phyloP scores from a whole-genome alignment of 2,329 filamentous ascomycete species.

The Aureobasidium melanogenum region DNA sequence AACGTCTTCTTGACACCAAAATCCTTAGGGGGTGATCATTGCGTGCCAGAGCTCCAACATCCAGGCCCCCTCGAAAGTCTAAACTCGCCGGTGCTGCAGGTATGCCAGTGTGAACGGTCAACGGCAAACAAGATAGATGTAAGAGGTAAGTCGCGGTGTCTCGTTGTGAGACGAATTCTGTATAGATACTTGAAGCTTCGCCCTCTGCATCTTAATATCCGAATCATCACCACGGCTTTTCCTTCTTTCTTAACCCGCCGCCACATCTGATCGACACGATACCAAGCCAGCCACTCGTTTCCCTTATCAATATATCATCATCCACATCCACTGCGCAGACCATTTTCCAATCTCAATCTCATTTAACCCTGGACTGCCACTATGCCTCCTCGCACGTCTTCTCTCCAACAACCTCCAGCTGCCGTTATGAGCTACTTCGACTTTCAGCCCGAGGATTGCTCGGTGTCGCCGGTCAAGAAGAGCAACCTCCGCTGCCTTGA shows the following conservation, averaged over 20 bases:
- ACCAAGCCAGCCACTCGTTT: constrained; percentile 9
- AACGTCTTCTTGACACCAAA: constrained; percentile 8
- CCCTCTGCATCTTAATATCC: constrained; percentile 4
- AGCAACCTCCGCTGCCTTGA: constrained; percentile 14
- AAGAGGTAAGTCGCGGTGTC: constrained; percentile 3
- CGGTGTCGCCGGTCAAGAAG: constrained; percentile 12
- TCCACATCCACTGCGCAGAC: not conserved
- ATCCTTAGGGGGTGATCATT: not conserved
- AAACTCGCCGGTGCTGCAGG: constrained; percentile 8
- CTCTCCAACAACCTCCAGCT: constrained; percentile 8
- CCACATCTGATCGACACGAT: constrained; percentile 8
- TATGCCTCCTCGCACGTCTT: constrained; percentile 10
- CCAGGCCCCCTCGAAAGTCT: constrained; percentile 4
- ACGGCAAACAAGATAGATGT: constrained; percentile 11
- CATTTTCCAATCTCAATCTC: not conserved
- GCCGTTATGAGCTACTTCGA: constrained; percentile 11
- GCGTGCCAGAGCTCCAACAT: not conserved
- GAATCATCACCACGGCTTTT: constrained; percentile 12
- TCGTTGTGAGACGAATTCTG: constrained; percentile 9
- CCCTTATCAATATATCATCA: constrained; percentile 5
- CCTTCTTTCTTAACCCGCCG: not conserved
- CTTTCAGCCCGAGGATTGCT: constrained; percentile 3
- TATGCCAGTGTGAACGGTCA: constrained; percentile 9
- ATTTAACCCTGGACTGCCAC: constrained; percentile 7
- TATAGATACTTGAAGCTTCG: constrained; percentile 10